phyloP scores from a whole-genome alignment of 495 filamentous ascomycete genomes.

The Aspergillus egyptiacus region DNA sequence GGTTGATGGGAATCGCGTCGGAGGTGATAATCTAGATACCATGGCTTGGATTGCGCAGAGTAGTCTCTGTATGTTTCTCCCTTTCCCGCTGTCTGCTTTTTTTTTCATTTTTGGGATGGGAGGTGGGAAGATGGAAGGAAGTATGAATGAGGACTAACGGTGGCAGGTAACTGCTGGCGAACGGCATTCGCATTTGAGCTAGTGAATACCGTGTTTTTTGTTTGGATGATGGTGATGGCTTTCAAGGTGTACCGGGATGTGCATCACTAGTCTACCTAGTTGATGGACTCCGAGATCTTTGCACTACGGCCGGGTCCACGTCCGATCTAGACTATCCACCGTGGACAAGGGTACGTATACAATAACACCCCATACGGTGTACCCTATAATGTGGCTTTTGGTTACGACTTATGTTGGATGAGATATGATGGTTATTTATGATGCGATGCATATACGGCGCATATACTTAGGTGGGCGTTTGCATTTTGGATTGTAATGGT shows the following conservation, averaged over 20 bases:
- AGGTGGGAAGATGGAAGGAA: neutral
- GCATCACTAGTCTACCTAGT: conserved; percentile 34
- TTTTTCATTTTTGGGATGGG: neutral
- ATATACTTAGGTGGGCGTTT: too few relatives aligned
- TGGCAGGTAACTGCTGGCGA: conserved; percentile 51
- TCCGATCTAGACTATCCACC: too few relatives aligned
- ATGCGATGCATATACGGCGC: too few relatives aligned
- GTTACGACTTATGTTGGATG: too few relatives aligned
- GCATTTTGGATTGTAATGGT: too few relatives aligned
- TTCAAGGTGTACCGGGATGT: conserved; percentile 75
- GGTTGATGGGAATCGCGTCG: conserved; percentile 50
- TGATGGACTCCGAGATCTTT: too few relatives aligned
- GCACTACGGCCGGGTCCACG: too few relatives aligned
- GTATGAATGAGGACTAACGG: neutral
- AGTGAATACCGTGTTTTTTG: conserved; percentile 73
- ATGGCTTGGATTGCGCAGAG: conserved; percentile 84
- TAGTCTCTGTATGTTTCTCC: conserved; percentile 68
- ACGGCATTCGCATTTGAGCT: conserved; percentile 60
- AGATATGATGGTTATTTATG: too few relatives aligned
- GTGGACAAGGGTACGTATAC: too few relatives aligned
- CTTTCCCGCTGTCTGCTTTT: too few relatives aligned
- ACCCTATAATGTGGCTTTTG: too few relatives aligned
- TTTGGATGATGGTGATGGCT: conserved; percentile 94
- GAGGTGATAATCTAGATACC: conserved; percentile 61
- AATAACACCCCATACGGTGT: too few relatives aligned